Evolutionary conservation across 805 yeast genomes (phyloP).

Genomic region (Millerago galiae): DNA sequence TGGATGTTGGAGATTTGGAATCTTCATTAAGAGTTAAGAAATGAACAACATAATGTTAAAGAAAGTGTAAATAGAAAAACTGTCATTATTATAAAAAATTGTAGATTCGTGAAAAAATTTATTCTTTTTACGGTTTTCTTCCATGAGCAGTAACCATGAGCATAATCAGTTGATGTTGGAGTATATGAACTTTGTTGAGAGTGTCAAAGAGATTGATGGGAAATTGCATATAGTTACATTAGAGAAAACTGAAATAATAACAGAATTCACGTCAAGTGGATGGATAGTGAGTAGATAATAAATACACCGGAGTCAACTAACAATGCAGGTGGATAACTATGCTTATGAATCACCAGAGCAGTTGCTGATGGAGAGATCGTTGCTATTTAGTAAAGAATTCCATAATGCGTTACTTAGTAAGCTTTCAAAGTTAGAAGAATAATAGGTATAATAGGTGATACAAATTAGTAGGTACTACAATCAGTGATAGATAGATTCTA

Average conservation of each 20-base stretch:
- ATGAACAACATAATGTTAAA: conserved; percentile 1
- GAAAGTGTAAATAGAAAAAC: conserved; percentile 5
- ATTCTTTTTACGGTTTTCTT: background rate
- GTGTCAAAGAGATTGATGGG: background rate
- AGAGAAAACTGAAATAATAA: conserved; percentile 5
- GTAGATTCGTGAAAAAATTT: no score
- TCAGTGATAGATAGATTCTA: background rate
- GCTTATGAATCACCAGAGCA: conserved; percentile 26
- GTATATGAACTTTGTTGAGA: conserved; percentile 5
- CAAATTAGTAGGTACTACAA: no score
- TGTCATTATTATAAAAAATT: background rate
- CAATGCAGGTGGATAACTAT: background rate
- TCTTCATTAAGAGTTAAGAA: conserved; percentile 29
- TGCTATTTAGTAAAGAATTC: conserved; percentile 6
- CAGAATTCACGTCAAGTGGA: conserved; percentile 9
- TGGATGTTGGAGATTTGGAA: conserved; percentile 72
- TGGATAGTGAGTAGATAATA: conserved; percentile 5
- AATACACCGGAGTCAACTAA: background rate
- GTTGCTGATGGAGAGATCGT: conserved; percentile 15
- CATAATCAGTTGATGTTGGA: conserved; percentile 4
- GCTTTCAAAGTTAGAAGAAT: background rate
- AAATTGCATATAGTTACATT: conserved; percentile 8
- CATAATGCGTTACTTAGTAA: conserved; percentile 7
- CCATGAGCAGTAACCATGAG: conserved; percentile 3
- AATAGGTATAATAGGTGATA: background rate